Evolutionary conservation across 306 rosid species (phyloP), one percentile per base, ranked within the genome.

Genomic region (Prunus campanulata): DNA sequence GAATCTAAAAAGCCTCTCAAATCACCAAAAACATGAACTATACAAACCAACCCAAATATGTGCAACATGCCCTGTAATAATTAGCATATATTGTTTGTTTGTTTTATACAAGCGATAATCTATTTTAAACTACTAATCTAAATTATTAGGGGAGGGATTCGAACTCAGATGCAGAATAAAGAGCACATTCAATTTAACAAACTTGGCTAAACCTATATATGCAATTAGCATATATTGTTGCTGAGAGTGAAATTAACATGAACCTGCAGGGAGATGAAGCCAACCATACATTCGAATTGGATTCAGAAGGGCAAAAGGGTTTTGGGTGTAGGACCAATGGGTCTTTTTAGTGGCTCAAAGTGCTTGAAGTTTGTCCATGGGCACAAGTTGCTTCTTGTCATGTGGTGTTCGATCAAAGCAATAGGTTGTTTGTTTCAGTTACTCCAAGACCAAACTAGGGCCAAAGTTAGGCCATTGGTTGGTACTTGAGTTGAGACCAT

Each of bases 171-270:
- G 9, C 44, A 39, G 0, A 39, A 39, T 39, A 2, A 0, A 0
- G 0, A 39, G 9, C 2, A 39, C 9, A 6, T 6, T 0, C 2
- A 39, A 0, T 39, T 7, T 39, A 6, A 7, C 44, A 0, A 39
- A 39, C 44, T 39, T 39, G 9, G 0, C 44, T 39, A 39, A 39
- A 0, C 0, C 2, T 2, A 39, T 39, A 8, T 39, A 0, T 39
- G 2, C 44, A 56, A 56, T 3, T 56, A 20, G 3, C 15, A 11
- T 20, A 56, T 20, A n/a, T 56, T 56, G 62, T 20, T 56, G 15
- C 15, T 56, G 29, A 52, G 1, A 52, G 3, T 5, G 22, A 18
- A 0, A 52, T 19, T 52, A 7, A 39, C 2, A 39, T 52, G 18
- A 52, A 52, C 57, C 5, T 52, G 10, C 3, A 52, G 3, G 1